Evolutionary conservation across 495 filamentous ascomycete genomes (phyloP).

Genomic region (Saxophila tyrrhenica): DNA sequence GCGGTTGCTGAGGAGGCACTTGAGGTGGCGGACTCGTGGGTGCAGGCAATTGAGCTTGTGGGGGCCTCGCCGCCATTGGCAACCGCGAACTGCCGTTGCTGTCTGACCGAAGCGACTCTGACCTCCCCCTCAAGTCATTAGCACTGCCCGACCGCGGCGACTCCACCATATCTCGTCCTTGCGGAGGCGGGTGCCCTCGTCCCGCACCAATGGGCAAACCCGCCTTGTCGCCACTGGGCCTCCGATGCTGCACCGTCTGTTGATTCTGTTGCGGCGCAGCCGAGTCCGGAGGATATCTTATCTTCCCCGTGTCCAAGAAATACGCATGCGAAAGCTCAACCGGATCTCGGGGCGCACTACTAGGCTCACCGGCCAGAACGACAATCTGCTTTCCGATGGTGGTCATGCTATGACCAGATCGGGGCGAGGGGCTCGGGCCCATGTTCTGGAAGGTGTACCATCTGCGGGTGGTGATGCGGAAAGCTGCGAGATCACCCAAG

Average conservation of each 20-base stretch:
- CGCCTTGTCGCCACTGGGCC: conserved; percentile 28
- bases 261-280: background rate
- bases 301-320: conserved; percentile 86
- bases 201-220: background rate
- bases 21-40: conserved; percentile 14
- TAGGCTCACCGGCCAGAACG: conserved; percentile 87
- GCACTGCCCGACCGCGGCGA: background rate
- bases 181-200: background rate
- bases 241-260: conserved; percentile 16
- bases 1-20: conserved; percentile 6
- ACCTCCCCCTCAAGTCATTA: background rate
- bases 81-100: conserved; percentile 1
- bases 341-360: conserved; percentile 66
- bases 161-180: background rate
- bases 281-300: conserved; percentile 67
- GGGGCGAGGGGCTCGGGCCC: conserved; percentile 86
- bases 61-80: conserved; percentile 1
- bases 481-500: conserved; percentile 87
- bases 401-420: conserved; percentile 97
- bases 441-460: conserved; percentile 99
- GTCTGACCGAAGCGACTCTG: background rate
- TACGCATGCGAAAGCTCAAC: conserved; percentile 82
- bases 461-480: conserved; percentile 76
- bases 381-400: conserved; percentile 83
- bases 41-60: conserved; percentile 11